Base-by-base conservation (phyloP, 768 basidiomycete species). In the Lactarius quietus region DNA sequence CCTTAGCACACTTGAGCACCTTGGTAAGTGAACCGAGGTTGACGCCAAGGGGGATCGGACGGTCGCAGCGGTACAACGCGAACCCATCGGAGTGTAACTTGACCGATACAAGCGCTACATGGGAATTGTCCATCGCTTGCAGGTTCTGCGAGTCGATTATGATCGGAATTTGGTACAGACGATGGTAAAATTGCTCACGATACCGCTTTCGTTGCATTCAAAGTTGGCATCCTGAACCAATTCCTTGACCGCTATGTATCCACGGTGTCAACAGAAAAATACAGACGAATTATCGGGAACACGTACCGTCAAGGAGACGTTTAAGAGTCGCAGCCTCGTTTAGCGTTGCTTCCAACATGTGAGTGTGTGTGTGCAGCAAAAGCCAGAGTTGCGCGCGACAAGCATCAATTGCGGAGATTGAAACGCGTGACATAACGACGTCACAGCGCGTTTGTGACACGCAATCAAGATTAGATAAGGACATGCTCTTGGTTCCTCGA, bases 121-220 rank as follows among this genome's bases (percentile, higher is more conserved):
- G 96, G 3, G 96, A 97, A 83, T 98, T 98, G 80, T 98, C 97
- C 96, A 98, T 99, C 4, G 96, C 97, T 80, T 98, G 96, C 6
- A 99, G 84, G 61, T 86, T 86, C 87, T 88, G 66, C 6, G 10
- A 36, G 18, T 53, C 18, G n/a, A 28, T 12, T 29, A 33, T 18
- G 41, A 17, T 29, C 41, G 2, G 26, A 64, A 14, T 26, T 18
- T 52, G 31, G 10, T 12, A 15, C 33, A 48, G 4, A 35, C 20
- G 26, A 41, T 38, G 48, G 20, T 17, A 33, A 3, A 41, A 38
- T 38, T 0, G 81, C 86, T 67, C 68, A 89, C 88, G 70, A 99
- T 89, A 38, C 95, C 97, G 69, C 95, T 93, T 69, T 99, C 96
- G 67, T 87, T 92, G 76, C 96, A 98, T 73, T 96, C 92, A 72